Evolutionary conservation across 768 basidiomycete species (phyloP).

Genomic region (Tylopilus sp.): DNA sequence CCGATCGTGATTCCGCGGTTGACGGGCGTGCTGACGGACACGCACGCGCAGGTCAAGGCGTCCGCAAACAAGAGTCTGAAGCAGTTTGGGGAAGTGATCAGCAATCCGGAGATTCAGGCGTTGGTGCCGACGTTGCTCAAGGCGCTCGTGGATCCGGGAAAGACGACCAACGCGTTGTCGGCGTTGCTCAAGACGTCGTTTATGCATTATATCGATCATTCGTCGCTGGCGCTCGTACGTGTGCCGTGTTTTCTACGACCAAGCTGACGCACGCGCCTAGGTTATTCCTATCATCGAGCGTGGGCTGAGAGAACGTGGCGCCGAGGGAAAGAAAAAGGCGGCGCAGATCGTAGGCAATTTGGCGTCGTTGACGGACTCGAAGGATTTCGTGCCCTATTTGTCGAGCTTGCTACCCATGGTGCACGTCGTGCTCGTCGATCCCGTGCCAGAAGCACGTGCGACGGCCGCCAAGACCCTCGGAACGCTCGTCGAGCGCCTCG

Average conservation of each 20-base stretch:
- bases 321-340: constrained; percentile 93
- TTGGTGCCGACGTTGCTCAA: constrained; percentile 88
- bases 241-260: not conserved
- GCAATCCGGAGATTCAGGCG: constrained; percentile 93
- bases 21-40: constrained; percentile 92
- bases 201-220: constrained; percentile 97
- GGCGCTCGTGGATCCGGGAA: constrained; percentile 91
- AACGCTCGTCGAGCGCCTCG: constrained; percentile 93
- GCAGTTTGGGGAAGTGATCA: constrained; percentile 97
- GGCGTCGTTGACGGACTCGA: constrained; percentile 81
- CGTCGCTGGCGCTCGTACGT: constrained; percentile 86
- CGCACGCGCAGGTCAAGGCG: constrained; percentile 91
- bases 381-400: constrained; percentile 96
- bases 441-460: constrained; percentile 95
- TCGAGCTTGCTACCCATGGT: constrained; percentile 84
- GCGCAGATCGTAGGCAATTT: constrained; percentile 98
- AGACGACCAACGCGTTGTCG: constrained; percentile 82
- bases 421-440: constrained; percentile 89
- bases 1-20: constrained; percentile 97
- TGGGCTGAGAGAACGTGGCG: constrained; percentile 86
- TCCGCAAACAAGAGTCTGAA: constrained; percentile 96
- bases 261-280: constrained; percentile 34
- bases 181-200: constrained; percentile 91
- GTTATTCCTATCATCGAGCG: constrained; percentile 94
- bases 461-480: constrained; percentile 97